These are phyloP conservation scores for Sporodiniella umbellata DNA, from an alignment of 371 early-diverging fungal species.

Conservation along the genomic window DNA sequence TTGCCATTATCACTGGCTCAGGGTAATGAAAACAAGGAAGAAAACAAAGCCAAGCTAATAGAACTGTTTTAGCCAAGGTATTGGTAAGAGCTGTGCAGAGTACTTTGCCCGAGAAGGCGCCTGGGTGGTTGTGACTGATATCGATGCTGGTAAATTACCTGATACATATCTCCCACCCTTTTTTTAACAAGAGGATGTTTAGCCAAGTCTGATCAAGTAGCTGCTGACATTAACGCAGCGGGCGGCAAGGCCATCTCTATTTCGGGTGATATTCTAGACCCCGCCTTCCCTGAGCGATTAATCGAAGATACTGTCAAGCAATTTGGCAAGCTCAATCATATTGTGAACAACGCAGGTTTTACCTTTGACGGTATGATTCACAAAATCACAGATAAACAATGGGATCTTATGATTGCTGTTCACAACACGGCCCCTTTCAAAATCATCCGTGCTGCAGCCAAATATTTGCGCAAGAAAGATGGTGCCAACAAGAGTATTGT, in stretches of 20 bases:
- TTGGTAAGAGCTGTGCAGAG: slow-evolving; percentile 72
- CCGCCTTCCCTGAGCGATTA: slow-evolving; percentile 55
- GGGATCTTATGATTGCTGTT: slow-evolving; percentile 64
- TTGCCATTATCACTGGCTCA: slow-evolving; percentile 80
- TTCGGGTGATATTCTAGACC: slow-evolving; percentile 56
- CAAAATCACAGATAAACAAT: slow-evolving; percentile 69
- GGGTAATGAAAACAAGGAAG: slow-evolving; percentile 45
- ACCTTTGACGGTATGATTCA: slow-evolving; percentile 71
- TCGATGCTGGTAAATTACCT: slow-evolving; percentile 33
- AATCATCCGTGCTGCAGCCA: slow-evolving; percentile 63
- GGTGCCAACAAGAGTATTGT: slow-evolving; percentile 51
- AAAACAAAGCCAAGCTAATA: not conserved
- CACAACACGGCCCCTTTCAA: slow-evolving; percentile 72
- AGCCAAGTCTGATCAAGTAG: slow-evolving; percentile 58
- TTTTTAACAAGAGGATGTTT: not conserved
- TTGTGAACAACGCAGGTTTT: slow-evolving; percentile 73
- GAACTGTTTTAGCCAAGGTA: slow-evolving; percentile 49
- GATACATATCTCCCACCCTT: not conserved
- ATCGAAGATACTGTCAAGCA: slow-evolving; percentile 57
- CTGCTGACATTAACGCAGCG: slow-evolving; percentile 57
- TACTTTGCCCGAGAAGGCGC: slow-evolving; percentile 82
- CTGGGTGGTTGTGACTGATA: slow-evolving; percentile 68
- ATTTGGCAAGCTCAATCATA: slow-evolving; percentile 68
- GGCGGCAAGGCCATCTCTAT: slow-evolving; percentile 60
- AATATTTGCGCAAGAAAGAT: slow-evolving; percentile 55